Evolutionary conservation across 305 asterid genomes (phyloP).

Genomic region (Fraxinus velutina): DNA sequence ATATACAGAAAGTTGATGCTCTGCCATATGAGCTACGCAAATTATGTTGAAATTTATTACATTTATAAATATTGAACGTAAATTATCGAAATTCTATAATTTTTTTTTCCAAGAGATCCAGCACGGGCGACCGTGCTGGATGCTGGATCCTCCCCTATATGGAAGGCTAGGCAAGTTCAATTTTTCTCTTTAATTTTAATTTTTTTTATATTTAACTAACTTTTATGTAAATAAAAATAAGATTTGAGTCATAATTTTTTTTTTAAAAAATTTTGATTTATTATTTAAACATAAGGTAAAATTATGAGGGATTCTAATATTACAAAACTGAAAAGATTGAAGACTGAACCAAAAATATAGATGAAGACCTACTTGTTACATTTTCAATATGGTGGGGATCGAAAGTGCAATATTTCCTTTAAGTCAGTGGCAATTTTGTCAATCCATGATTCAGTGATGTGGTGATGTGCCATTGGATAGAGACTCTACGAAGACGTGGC

Average conservation of each 20-base stretch:
- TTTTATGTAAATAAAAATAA: too few species aligned
- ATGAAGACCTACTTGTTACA: neutral
- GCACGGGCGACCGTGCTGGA: too few species aligned
- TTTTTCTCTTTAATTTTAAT: neutral
- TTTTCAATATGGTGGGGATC: neutral
- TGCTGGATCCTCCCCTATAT: neutral
- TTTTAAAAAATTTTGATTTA: neutral
- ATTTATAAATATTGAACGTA: too few species aligned
- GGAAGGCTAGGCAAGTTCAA: neutral
- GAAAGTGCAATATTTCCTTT: neutral
- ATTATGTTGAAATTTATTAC: too few species aligned
- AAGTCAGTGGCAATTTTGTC: neutral
- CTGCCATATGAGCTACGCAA: too few species aligned
- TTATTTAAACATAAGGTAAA: neutral
- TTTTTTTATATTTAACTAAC: too few species aligned
- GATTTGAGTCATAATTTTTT: neutral
- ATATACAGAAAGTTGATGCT: too few species aligned
- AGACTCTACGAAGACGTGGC: neutral
- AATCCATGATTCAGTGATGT: neutral
- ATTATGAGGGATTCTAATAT: neutral
- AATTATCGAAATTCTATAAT: too few species aligned
- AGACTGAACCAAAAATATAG: neutral
- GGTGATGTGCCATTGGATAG: neutral
- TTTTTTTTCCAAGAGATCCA: too few species aligned
- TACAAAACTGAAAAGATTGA: neutral